Evolutionary conservation across 805 yeast genomes (phyloP).

Genomic region (Ogataea parapolymorpha): DNA sequence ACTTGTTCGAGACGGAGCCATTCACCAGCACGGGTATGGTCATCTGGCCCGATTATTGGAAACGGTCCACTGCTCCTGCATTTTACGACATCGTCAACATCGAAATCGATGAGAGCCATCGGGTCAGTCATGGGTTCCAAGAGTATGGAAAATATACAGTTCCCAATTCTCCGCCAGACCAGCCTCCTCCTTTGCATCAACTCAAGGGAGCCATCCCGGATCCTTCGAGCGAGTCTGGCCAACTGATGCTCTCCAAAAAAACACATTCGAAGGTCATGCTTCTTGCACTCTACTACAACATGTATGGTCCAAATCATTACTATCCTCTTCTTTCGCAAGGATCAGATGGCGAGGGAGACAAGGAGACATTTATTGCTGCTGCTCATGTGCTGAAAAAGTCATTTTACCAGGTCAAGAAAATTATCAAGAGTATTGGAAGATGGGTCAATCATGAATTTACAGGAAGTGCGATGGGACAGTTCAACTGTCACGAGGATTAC

Average conservation of each 20-base stretch:
- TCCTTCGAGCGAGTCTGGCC: constrained; percentile 65
- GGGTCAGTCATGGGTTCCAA: constrained; percentile 38
- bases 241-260: constrained; percentile 52
- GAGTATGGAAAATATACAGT: constrained; percentile 30
- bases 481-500: constrained; percentile 63
- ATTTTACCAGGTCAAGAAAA: constrained; percentile 57
- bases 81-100: constrained; percentile 46
- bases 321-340: constrained; percentile 51
- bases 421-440: constrained; percentile 55
- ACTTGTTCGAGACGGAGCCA: constrained; percentile 54
- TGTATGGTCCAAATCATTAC: constrained; percentile 55
- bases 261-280: constrained; percentile 52
- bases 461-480: constrained; percentile 81
- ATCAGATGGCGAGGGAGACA: constrained; percentile 54
- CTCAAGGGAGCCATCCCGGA: constrained; percentile 60
- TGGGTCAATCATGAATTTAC: constrained; percentile 40
- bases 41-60: constrained; percentile 47
- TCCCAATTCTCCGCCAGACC: constrained; percentile 31
- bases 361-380: constrained; percentile 59
- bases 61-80: constrained; percentile 50
- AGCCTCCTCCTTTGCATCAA: constrained; percentile 50
- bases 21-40: constrained; percentile 49
- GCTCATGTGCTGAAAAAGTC: constrained; percentile 56
- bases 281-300: constrained; percentile 56
- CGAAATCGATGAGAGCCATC: constrained; percentile 39